Base-by-base conservation (phyloP, 2,329 filamentous ascomycete genomes). In the Ceratocystis lukuohia region DNA sequence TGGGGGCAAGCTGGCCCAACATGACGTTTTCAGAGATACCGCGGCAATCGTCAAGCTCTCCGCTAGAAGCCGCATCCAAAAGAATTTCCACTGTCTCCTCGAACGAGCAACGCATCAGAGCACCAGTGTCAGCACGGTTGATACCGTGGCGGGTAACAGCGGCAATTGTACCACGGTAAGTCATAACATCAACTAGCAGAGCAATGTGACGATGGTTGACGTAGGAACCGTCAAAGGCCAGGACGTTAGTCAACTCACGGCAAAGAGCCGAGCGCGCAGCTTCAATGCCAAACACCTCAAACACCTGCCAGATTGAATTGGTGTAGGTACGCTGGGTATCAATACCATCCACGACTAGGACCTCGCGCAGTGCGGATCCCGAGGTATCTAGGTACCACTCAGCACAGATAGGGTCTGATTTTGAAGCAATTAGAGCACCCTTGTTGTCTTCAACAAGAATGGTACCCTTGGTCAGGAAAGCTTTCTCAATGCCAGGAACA, bases 11-110 rank as follows among this genome's bases (percentile, higher is more conserved):
- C 78, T 99, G 94, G 69, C 94, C 94, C 69, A 99, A 84, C 84
- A 99, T 99, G 74, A 99, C 88, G 78, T 99, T 99, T 78, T 99
- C 94, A 17, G 94, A 97, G 63, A 99, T 93, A 81, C 94, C 94
- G 68, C 91, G 89, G 79, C 95, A 99, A 76, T 99, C 94, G 74
- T 99, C 94, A 41, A 99, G 82, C 76, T 99, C 94, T 74, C 94
- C 94, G 63, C 90, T 90, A 17, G 91, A 91, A 28, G 94, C 94
- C 69, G 94, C 95, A 74, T 99, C 94, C 22, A 99, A 85, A 65
- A 99, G 80, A 80, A 99, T 99, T 74, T 99, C 95, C 50, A 99
- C 94, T 0, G 94, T 99, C 76, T 99, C 95, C 77, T 99, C 94
- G 78, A 99, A 99, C 1, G 94, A 99, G 81, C 95, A 99, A 76